These are phyloP conservation scores for Curvularia sp. DNA, from an alignment of 2,329 filamentous ascomycete genomes.

Conservation along the genomic window DNA sequence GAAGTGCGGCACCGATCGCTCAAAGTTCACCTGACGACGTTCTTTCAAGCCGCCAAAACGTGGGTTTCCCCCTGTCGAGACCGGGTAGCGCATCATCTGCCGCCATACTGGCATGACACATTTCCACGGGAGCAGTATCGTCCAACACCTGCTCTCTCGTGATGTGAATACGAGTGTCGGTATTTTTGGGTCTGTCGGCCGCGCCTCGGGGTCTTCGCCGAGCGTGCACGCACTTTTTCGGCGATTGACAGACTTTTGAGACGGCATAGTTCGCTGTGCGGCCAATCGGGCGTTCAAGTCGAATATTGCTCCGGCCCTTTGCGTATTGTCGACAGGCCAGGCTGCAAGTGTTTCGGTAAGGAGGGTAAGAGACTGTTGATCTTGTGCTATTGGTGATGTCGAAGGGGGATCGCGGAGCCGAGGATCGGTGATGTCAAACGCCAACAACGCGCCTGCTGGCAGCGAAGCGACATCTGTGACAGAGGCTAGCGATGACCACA, in stretches of 20 bases:
- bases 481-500: conserved; percentile 40
- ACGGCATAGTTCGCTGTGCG: conserved; percentile 71
- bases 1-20: conserved; percentile 80
- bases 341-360: conserved; percentile 67
- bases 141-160: conserved; percentile 70
- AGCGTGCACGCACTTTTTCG: conserved; percentile 70
- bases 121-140: conserved; percentile 86
- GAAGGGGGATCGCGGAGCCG: conserved; percentile 78
- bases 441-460: conserved; percentile 72
- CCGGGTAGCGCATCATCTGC: conserved; percentile 79
- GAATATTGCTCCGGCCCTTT: conserved; percentile 66
- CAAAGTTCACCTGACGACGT: conserved; percentile 79
- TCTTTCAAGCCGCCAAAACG: conserved; percentile 84
- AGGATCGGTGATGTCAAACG: conserved; percentile 79
- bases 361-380: conserved; percentile 35
- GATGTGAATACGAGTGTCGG: conserved; percentile 75
- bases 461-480: conserved; percentile 64
- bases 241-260: conserved; percentile 80
- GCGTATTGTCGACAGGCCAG: conserved; percentile 70
- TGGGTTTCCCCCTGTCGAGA: conserved; percentile 80
- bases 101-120: conserved; percentile 88
- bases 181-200: conserved; percentile 73
- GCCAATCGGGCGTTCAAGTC: conserved; percentile 69
- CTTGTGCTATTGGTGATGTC: conserved; percentile 48
- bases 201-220: conserved; percentile 66